Base-by-base conservation (phyloP, 257 asterid genomes). In the Capsicum chinense region DNA sequence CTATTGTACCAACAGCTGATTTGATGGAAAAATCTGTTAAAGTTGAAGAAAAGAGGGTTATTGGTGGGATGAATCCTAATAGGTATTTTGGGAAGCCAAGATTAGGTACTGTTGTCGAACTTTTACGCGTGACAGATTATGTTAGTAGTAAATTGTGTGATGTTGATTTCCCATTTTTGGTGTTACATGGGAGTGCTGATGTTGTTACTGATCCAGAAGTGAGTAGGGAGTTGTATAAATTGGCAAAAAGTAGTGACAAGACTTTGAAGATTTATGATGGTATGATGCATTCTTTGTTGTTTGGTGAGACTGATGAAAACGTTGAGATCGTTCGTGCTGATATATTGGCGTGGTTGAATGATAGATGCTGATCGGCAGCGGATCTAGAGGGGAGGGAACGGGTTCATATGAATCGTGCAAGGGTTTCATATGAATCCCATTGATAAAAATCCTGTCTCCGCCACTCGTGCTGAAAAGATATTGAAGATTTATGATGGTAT, bases 291-390 rank as follows among this genome's bases (percentile, higher is more conserved):
- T 92, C 97, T n/a, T 84, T 96, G 92, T 63, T 92, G 92, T 92
- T 92, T 16, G 98, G 99, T 50, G 99, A 96, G 79, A 92, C 97
- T 9, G 98, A 96, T 87, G 97, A 93, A 11, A 96, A 96, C 90
- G 86, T 96, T 69, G 97, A 84, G 69, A 76, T 85, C 86, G 97
- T 96, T 76, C 90, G 97, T 37, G 62, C 64, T 7, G 95, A 95
- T 88, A 88, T 95, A 8, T 85, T 94, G 87, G 84, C 83, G 62
- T 96, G 98, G 98, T 86, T 93, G 94, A 86, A 86, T 44, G 88
- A 93, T 6, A 86, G 93, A 50, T 91, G 92, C 62, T 26, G 58
- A 42, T 19, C 58, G 1, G 59, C 6, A 15, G 15, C 16, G 1
- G 58, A 54, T 54, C 58, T 12, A 54, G 58, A 50, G 56, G 56